phyloP scores from a whole-genome alignment of 176 grass and related monocot species.

The Poa annua region DNA sequence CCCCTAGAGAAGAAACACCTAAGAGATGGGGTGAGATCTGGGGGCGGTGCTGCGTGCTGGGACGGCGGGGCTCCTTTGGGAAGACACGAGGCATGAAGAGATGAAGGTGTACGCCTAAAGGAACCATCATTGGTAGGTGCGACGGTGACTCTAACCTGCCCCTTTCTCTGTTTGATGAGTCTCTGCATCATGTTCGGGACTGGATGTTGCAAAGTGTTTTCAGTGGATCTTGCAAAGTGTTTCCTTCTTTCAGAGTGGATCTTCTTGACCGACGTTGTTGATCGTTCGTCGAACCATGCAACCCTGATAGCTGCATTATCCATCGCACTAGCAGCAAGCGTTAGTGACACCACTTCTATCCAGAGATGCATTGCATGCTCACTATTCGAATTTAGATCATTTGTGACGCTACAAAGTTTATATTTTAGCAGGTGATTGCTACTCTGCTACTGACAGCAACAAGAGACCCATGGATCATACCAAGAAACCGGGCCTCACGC shows the following conservation, averaged over 20 bases:
- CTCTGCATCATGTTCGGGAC: no score
- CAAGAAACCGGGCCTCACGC: slow-evolving; percentile 33
- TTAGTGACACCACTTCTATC: slow-evolving; percentile 17
- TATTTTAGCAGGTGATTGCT: slow-evolving; percentile 38
- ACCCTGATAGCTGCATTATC: slow-evolving; percentile 27
- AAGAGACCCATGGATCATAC: slow-evolving; percentile 65
- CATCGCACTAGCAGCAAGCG: slow-evolving; percentile 43
- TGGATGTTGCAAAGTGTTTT: no score
- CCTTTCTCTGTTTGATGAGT: no score
- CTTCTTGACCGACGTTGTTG: slow-evolving; percentile 41
- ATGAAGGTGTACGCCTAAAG: no score
- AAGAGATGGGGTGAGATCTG: no score
- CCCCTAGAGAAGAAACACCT: no score
- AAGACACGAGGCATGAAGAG: no score
- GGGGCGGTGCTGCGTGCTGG: no score
- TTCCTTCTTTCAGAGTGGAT: slow-evolving; percentile 52
- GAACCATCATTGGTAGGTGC: no score
- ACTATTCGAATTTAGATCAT: neutral
- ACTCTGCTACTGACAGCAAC: slow-evolving; percentile 55
- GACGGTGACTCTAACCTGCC: no score
- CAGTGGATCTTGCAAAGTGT: neutral
- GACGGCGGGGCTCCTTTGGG: no score
- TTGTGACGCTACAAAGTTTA: neutral
- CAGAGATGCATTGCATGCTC: neutral
- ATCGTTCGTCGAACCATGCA: neutral